A percentile compares a stretch with the other conserved stretches of the same genome.
These are phyloP conservation scores for Neocallimastix lanati DNA, from an alignment of 192 early-diverging fungal genomes.

Conservation along the genomic window DNA sequence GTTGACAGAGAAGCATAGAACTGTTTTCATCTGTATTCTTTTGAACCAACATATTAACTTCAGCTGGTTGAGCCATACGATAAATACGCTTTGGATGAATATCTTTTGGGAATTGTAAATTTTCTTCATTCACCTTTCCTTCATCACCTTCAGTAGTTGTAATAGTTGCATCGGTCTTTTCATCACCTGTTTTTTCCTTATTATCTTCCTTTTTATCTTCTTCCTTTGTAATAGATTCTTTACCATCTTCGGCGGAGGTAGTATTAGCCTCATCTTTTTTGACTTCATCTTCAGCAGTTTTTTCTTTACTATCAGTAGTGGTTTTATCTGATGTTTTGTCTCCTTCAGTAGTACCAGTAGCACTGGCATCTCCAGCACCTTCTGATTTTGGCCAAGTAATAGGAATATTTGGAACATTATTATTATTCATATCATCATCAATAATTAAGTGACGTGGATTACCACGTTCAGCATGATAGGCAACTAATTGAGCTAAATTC, in stretches of 20 bases:
- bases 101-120: constrained; percentile 34
- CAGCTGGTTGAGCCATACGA: constrained; percentile 55
- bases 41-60: constrained; percentile 56
- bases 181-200: neutral
- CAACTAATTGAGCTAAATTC: constrained; percentile 17
- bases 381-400: neutral
- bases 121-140: neutral
- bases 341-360: neutral
- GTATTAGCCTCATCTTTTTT: neutral
- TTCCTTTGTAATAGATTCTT: too few species aligned
- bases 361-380: neutral
- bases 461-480: constrained; percentile 8
- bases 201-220: too few species aligned
- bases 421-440: neutral
- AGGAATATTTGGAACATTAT: neutral
- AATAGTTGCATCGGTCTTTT: neutral
- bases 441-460: neutral
- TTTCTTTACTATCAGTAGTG: neutral
- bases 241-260: neutral
- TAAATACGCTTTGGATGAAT: constrained; percentile 82
- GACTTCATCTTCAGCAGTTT: neutral
- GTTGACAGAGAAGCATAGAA: constrained; percentile 70
- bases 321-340: neutral
- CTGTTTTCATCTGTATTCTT: constrained; percentile 83
- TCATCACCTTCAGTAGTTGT: too few species aligned